A percentile compares a stretch with the other conserved stretches of the same genome.
Evolutionary conservation across 768 basidiomycete genomes (phyloP).

Genomic region (Baorangia bicolor): DNA sequence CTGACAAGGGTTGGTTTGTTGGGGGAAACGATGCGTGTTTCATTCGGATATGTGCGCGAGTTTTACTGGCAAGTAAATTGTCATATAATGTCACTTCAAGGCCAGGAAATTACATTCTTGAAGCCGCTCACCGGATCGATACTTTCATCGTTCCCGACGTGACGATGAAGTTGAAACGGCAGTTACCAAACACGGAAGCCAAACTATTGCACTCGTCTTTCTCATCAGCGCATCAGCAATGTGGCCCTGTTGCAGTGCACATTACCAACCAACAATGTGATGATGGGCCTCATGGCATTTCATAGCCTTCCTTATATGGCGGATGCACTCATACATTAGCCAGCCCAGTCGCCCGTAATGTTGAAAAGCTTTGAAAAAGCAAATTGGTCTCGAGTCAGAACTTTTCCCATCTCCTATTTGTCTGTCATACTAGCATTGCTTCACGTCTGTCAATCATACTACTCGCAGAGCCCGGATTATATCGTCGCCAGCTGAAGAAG

Average conservation of each 20-base stretch:
- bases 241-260: background rate
- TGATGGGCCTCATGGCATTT: slow-evolving; percentile 10
- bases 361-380: background rate
- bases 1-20: too few relatives aligned
- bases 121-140: too few relatives aligned
- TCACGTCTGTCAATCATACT: too few relatives aligned
- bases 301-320: slow-evolving; percentile 18
- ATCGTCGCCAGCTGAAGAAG: background rate
- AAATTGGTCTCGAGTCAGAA: background rate
- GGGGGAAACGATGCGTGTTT: too few relatives aligned
- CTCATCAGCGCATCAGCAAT: background rate
- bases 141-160: too few relatives aligned
- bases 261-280: background rate
- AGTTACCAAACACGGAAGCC: background rate
- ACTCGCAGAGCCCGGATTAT: background rate
- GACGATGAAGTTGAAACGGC: background rate
- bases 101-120: too few relatives aligned
- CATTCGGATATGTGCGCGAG: too few relatives aligned
- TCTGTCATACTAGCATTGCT: background rate
- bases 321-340: background rate
- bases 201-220: background rate
- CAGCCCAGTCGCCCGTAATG: background rate
- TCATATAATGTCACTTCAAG: too few relatives aligned
- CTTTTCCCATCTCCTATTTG: background rate
- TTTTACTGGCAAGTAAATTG: too few relatives aligned